Base-by-base conservation (phyloP, 805 yeast genomes). In the Lipomyces kockii region DNA sequence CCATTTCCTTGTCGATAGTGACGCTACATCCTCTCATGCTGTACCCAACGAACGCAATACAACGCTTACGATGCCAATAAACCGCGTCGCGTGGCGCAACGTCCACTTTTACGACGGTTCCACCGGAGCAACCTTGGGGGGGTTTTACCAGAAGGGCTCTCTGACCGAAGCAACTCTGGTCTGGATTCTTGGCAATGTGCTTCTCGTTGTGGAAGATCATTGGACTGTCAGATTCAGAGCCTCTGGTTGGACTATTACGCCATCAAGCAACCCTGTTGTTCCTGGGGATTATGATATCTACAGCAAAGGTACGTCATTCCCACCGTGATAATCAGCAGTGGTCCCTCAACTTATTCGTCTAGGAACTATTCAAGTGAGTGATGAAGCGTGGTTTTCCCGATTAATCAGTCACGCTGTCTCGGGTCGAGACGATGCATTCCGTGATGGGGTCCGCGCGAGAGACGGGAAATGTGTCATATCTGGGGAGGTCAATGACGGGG, bases 81-180 rank as follows among this genome's bases (percentile, higher is more conserved):
- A 22, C 29, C 55, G 55, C 32, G 29, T 22, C 55, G 14, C 12
- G 29, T 51, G 58, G 58, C 58, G 58, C 37, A 55, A 29, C 43
- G 58, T 55, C 58, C 58, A 55, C 8, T 29, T 55, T 32, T 55
- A 32, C 25, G 58, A 55, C 43, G 58, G 6, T n/a, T 55, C 58
- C 25, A 55, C 58, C 12, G 58, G 14, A 37, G 39, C 12, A 55
- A 2, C 25, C 25, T 55, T n/a, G n/a, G 11, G 58, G 11, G 58
- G 58, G 43, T 29, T 55, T 29, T 55, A 32, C 25, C 58, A 29
- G 43, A 55, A 55, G 43, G 58, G 58, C 58, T 55, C 43, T 17
- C 43, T 55, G 58, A 55, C 58, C 37, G 43, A 55, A 29, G 58
- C 43, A 29, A 29, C 37, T 35, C 11, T 29, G 43, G 43, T 55